Conservation (phyloP, 2,329 filamentous ascomycete genomes). For the Ceratocystis destructans region DNA sequence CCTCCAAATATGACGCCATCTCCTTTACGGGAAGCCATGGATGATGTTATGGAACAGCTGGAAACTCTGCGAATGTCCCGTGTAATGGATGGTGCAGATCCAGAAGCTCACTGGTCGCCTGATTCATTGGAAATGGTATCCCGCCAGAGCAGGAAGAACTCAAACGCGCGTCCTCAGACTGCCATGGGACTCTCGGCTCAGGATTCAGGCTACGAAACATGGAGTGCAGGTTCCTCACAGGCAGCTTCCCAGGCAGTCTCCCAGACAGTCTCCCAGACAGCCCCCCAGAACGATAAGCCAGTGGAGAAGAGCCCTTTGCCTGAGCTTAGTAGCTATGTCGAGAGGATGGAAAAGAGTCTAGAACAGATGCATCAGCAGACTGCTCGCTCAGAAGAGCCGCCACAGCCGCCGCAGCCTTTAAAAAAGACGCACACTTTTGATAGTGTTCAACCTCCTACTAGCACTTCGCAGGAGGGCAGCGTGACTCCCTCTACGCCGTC, state of each 20-base stretch:
- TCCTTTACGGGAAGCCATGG: conserved; percentile 86
- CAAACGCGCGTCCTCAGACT: conserved; percentile 47
- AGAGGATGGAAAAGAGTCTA: conserved; percentile 78
- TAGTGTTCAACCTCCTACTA: conserved; percentile 47
- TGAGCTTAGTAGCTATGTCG: conserved; percentile 72
- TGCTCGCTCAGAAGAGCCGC: neutral
- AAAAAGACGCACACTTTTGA: conserved; percentile 31
- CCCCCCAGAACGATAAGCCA: conserved; percentile 13
- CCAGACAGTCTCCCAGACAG: conserved; percentile 23
- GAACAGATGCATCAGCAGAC: conserved; percentile 51
- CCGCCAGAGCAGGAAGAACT: conserved; percentile 24
- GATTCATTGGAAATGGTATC: conserved; percentile 59
- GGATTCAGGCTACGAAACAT: conserved; percentile 49
- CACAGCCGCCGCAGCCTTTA: neutral
- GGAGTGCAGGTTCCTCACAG: conserved; percentile 39
- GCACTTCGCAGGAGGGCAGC: conserved; percentile 26
- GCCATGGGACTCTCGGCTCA: conserved; percentile 52
- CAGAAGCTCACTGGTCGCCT: conserved; percentile 71
- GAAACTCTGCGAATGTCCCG: conserved; percentile 62
- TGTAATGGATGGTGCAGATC: conserved; percentile 31
- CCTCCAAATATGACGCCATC: conserved; percentile 75
- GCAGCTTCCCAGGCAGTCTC: neutral
- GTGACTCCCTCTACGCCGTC: conserved; percentile 3
- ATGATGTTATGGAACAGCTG: conserved; percentile 91
- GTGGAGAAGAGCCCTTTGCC: conserved; percentile 38